These are phyloP conservation scores for Yamadazyma spencermartinsiae DNA, from an alignment of 1,139 yeast genomes.

Conservation along the genomic window DNA sequence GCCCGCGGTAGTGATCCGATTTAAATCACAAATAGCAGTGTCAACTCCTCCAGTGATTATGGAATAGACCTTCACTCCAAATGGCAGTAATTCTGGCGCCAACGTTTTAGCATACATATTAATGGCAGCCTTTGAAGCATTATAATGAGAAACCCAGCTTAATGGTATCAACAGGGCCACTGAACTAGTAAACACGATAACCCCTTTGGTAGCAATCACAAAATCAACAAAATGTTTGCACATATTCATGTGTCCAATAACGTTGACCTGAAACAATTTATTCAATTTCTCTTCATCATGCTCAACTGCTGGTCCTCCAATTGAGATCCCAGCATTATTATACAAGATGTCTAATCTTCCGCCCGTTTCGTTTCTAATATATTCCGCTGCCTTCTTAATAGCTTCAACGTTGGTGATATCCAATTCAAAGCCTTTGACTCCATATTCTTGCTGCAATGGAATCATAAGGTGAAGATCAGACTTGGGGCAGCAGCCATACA, in stretches of 20 bases:
- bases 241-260: slow-evolving; percentile 38
- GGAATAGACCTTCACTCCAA: slow-evolving; percentile 34
- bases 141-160: slow-evolving; percentile 34
- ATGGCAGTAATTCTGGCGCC: slow-evolving; percentile 25
- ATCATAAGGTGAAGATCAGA: slow-evolving; percentile 23
- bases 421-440: slow-evolving; percentile 30
- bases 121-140: slow-evolving; percentile 31
- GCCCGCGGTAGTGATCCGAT: slow-evolving; percentile 3
- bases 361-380: slow-evolving; percentile 25
- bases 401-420: slow-evolving; percentile 33
- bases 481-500: slow-evolving; percentile 35
- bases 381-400: slow-evolving; percentile 23
- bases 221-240: slow-evolving; percentile 33
- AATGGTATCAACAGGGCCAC: slow-evolving; percentile 38
- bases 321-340: slow-evolving; percentile 35
- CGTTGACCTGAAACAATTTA: slow-evolving; percentile 32
- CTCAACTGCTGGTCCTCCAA: slow-evolving; percentile 37
- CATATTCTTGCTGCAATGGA: slow-evolving; percentile 28
- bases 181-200: slow-evolving; percentile 40
- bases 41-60: slow-evolving; percentile 44
- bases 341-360: slow-evolving; percentile 32
- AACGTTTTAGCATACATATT: slow-evolving; percentile 18
- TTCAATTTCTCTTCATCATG: slow-evolving; percentile 26
- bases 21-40: slow-evolving; percentile 28
- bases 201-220: slow-evolving; percentile 36